Evolutionary conservation across 192 early-diverging fungal genomes (phyloP), one percentile per base, ranked within the genome.

Genomic region (Umbelopsis sp.): DNA sequence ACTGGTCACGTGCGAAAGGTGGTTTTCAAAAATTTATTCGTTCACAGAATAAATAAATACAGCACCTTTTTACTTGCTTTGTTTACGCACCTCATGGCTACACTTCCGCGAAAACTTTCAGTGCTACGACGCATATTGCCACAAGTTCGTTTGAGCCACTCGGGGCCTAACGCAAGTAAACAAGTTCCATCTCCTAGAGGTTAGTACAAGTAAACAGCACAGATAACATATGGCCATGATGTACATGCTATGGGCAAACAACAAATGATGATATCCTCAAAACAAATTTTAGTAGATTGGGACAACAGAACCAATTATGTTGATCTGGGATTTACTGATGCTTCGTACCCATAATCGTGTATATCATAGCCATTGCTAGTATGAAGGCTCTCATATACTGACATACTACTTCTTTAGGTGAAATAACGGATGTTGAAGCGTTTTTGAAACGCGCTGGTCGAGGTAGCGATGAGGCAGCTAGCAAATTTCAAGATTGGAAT

Each of bases 401-500:
- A 49, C 15, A 10, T 49, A 3, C 16, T 18, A 10, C 5, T 10
- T 41, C 10, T 3, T 8, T 35, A 61, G 55, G 55, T 33, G 25
- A 61, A 15, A 61, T 33, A 13, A 61, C 55, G 4, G 55, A 61
- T 30, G 55, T 61, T n/a, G 55, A 61, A 30, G 27, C 55, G 4
- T 61, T 61, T 18, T 25, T 61, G 27, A 61, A 61, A 25, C 55
- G 18, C 55, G 55, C 30, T 61, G 55, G 55, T 27, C 55, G 55
- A 35, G 55, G 30, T 7, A 18, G 55, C 55, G 55, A 61, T 8
- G 55, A 61, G 33, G 16, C 1, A n/a, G 30, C 55, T 35, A 33
- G 33, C 16, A 61, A 61, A 25, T 61, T 61, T 10, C 58, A 71
- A 66, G 49, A 68, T 61, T 85, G 84, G 84, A 69, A 81, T 20